Conservation (phyloP, 2,329 filamentous ascomycete genomes). For the Parascedosporium putredinis region DNA sequence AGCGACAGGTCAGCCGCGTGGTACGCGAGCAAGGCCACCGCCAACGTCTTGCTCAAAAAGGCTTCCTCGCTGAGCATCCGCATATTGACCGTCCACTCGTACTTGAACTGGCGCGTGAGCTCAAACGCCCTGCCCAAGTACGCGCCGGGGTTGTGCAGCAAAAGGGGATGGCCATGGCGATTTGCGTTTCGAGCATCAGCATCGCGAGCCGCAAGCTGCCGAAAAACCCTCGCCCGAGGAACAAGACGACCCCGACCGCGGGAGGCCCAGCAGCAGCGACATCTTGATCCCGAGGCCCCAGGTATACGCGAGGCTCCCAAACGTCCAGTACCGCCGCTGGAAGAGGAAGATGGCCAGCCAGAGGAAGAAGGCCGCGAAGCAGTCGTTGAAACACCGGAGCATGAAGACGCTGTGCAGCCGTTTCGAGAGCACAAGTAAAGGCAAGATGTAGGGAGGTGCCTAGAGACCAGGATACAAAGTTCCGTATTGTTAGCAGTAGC, state of each 20-base stretch:
- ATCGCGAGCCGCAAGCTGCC: constrained; percentile 57
- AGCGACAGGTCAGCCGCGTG: constrained; percentile 56
- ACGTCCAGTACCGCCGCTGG: constrained; percentile 63
- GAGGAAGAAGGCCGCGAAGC: constrained; percentile 73
- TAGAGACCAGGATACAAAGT: no score
- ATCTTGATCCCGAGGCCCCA: constrained; percentile 89
- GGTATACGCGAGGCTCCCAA: constrained; percentile 63
- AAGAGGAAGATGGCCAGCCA: constrained; percentile 73
- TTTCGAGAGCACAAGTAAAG: constrained; percentile 80
- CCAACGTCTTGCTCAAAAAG: constrained; percentile 63
- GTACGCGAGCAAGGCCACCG: constrained; percentile 51
- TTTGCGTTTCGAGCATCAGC: constrained; percentile 69
- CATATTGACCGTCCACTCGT: constrained; percentile 99
- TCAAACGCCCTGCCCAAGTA: constrained; percentile 84
- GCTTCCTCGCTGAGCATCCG: constrained; percentile 76
- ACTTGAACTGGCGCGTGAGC: constrained; percentile 81
- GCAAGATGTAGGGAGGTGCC: constrained; percentile 79
- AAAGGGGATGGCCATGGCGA: constrained; percentile 59
- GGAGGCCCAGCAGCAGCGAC: constrained; percentile 79
- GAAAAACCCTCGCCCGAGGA: constrained; percentile 60
- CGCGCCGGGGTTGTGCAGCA: constrained; percentile 50
- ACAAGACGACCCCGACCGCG: constrained; percentile 64
- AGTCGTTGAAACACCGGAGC: constrained; percentile 91
- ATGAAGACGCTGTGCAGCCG: constrained; percentile 89
- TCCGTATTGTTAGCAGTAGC: no score